Evolutionary conservation across 1,284 basidiomycete species (phyloP).

Genomic region (Fomitopsis pinicola): DNA sequence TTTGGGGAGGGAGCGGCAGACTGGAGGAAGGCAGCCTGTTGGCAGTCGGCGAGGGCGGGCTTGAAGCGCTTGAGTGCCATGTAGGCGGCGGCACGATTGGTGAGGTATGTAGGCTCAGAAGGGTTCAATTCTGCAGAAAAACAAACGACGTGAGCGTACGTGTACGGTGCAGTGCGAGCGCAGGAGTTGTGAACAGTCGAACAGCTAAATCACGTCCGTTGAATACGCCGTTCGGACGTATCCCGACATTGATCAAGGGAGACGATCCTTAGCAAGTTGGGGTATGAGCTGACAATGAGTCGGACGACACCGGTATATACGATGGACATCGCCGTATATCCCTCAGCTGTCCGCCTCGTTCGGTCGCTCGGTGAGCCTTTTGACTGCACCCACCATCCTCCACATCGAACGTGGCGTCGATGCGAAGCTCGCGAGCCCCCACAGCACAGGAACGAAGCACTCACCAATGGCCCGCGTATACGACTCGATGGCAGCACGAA

Average conservation of each 20-base stretch:
- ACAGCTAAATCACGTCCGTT: too few relatives aligned
- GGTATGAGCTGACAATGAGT: too few relatives aligned
- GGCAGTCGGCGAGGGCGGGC: constrained; percentile 74
- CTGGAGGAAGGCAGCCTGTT: constrained; percentile 67
- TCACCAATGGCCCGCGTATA: constrained; percentile 73
- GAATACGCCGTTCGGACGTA: too few relatives aligned
- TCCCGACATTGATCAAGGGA: too few relatives aligned
- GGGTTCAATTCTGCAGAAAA: constrained; percentile 43
- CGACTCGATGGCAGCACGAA: constrained; percentile 67
- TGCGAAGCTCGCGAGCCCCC: background rate
- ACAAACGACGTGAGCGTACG: background rate
- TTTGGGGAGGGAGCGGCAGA: constrained; percentile 47
- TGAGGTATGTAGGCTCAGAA: constrained; percentile 70
- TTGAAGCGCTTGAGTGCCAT: constrained; percentile 80
- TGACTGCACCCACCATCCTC: too few relatives aligned
- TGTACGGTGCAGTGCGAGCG: too few relatives aligned
- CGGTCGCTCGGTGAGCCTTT: too few relatives aligned
- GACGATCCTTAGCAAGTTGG: too few relatives aligned
- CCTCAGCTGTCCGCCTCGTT: too few relatives aligned
- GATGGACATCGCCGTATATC: too few relatives aligned
- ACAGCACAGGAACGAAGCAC: constrained; percentile 9
- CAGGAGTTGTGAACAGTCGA: too few relatives aligned
- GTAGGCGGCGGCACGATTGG: constrained; percentile 84
- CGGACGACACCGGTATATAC: too few relatives aligned
- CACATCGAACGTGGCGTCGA: background rate